Base-by-base conservation (phyloP, 768 basidiomycete genomes). In the Cystofilobasidium bisporidii region DNA sequence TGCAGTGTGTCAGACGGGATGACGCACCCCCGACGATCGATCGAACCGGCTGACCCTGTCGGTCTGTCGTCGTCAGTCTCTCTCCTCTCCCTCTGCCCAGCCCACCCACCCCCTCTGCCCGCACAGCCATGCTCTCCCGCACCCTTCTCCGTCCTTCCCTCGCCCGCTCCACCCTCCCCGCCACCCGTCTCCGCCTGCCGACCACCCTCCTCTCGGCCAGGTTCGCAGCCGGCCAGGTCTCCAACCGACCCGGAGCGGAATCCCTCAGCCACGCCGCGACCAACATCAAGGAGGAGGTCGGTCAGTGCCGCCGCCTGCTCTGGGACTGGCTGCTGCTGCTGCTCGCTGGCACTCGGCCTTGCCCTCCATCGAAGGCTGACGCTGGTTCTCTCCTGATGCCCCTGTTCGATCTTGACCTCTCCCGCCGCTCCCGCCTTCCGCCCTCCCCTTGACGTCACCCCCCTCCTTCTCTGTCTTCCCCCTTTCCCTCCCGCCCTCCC, bases 271-370 rank as follows among this genome's bases (percentile, higher is more conserved):
- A 71, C 17, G 61, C 71, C 36, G 71, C 68, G 26, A 63, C 58
- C n/a, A 73, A 71, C 64, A 67, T 71, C 36, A 66, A 69, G 60
- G 70, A 74, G 62, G 74, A 75, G 48, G 67, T 61, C 2, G 58
- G 48, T 18, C 64, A 56, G 9, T 56, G 5, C 53, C 5, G 11
- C 2, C 47, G 28, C 30, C 9, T 15, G 6, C 53, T 28, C 4
- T 8, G 5, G 43, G 43, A 17, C 43, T 8, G 18, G 43, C 50
- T 4, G 26, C 9, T 2, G 8, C 14, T 10, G 50, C 2, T 6
- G 3, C 18, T 3, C 6, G 50, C 8, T 3, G 43, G 8, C 43
- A 41, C 40, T 17, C 10, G 40, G 40, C 17, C 40, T 41, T 17
- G 40, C 17, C 40, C 10, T 41, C 40, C 10, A 9, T 41, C 40